Evolutionary conservation across 805 yeast species (phyloP), one percentile per base, ranked within the genome.

Genomic region (Suhomyces sp.): DNA sequence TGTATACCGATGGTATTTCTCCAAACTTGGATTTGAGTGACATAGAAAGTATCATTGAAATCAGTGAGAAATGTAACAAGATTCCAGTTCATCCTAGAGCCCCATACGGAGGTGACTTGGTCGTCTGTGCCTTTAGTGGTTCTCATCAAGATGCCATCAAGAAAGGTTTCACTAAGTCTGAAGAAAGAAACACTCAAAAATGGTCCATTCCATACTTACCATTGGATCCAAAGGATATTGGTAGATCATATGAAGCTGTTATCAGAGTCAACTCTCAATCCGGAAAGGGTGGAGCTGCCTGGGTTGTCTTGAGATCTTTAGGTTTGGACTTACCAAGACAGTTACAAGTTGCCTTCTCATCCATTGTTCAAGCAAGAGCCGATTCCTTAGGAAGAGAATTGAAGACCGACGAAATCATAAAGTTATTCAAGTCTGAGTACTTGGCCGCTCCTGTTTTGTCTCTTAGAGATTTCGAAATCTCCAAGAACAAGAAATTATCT

Each of bases 221-320:
- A 41, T 71, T 83, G 58, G 91, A 83, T 66, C 91, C 91, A 50
- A 72, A 79, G 61, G 91, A 83, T 58, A 78, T 83, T 48, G 91
- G 91, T 38, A 73, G 88, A 68, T 81, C 74, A 48, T 83, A 83
- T 58, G 91, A 83, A 65, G 90, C 88, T 36, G 85, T 83, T 39
- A 83, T 83, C 54, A 73, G 91, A 69, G 90, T 83, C 51, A 83
- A 83, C 65, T 83, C 91, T 15, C 91, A 83, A 65, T 79, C 87
- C n/a, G 91, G 91, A 60, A 83, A 83, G 60, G 91, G 91, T 55
- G 91, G 91, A 60, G 87, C 90, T 29, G 87, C 90, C 15, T 83
- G 91, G 91, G 78, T 83, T 38, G 72, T 83, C 43, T 73, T 81
- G 53, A 72, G 85, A 63, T 68, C 83, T 20, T 63, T 81, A 48